Evolutionary conservation across 2,329 filamentous ascomycete genomes (phyloP), one percentile per base, ranked within the genome.

Genomic region (Onygenales sp.): DNA sequence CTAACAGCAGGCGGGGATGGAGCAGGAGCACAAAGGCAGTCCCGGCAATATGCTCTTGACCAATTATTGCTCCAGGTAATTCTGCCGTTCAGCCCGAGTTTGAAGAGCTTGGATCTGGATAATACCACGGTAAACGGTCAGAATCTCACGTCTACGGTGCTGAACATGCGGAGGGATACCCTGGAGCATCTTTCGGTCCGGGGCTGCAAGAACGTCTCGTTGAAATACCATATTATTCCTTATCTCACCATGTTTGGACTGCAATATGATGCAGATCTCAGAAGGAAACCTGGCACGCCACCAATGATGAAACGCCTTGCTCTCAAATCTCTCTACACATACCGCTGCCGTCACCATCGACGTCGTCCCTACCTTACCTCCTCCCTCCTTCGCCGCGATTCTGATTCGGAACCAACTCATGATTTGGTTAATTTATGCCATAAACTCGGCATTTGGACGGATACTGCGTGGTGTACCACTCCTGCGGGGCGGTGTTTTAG

Each of bases 181-280:
- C 68, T 83, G 45, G 74, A 79, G 61, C 80, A 83, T 61, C 71
- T 83, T 44, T 82, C 79, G 1, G 78, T 83, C 47, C 77, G 80
- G 21, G 80, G 80, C 17, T 83, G 80, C 71, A 82, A 83, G 66
- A 82, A 83, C 63, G 80, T 83, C 39, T 82, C 79, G 10, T 75
- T 83, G 58, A 83, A 83, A 62, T 83, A 83, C 62, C 80, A 83
- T 61, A 79, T 83, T 55, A 78, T 82, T 51, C 80, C 80, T 2
- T 82, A 80, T 59, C 72, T 78, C 48, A 74, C 70, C 44, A 71
- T 76, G 69, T 73, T 73, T 53, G 72, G 70, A 5, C 60, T 74
- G 35, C 70, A 69, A 56, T 69, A 64, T 52, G 70, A 70, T 66
- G 68, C 73, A 63, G 72, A 68, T 64, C 73, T 75, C 68, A 66